Evolutionary conservation across 192 early-diverging fungal genomes (phyloP).

Genomic region (Endogone sp.): DNA sequence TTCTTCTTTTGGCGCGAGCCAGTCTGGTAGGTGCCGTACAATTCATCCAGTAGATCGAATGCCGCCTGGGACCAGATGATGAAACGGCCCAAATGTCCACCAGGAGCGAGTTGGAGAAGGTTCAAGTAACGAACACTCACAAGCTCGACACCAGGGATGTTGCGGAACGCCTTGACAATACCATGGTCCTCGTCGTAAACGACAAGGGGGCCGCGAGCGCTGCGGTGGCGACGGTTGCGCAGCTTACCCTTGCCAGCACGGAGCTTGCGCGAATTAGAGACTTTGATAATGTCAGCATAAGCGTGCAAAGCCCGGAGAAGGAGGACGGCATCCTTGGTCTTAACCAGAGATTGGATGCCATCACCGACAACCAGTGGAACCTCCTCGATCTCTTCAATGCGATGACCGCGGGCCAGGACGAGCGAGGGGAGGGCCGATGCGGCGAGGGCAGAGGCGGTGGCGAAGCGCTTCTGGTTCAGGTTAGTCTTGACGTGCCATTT

Average conservation of each 20-base stretch:
- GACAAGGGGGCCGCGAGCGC: slow-evolving; percentile 95
- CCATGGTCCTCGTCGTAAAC: slow-evolving; percentile 94
- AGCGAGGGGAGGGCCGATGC: slow-evolving; percentile 88
- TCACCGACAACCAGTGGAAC: slow-evolving; percentile 87
- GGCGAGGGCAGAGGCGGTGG: slow-evolving; percentile 93
- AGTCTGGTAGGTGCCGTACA: slow-evolving; percentile 87
- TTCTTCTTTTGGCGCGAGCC: slow-evolving; percentile 85
- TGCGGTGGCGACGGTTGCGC: slow-evolving; percentile 93
- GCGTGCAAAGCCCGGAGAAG: slow-evolving; percentile 91
- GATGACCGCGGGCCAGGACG: slow-evolving; percentile 96
- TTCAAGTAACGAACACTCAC: slow-evolving; percentile 88
- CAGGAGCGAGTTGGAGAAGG: slow-evolving; percentile 97
- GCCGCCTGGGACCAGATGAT: slow-evolving; percentile 97
- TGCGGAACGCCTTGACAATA: slow-evolving; percentile 93
- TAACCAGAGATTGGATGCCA: slow-evolving; percentile 76
- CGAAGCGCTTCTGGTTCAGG: slow-evolving; percentile 98
- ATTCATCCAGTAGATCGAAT: slow-evolving; percentile 86
- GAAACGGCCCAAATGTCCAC: slow-evolving; percentile 98
- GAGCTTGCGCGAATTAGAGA: slow-evolving; percentile 90
- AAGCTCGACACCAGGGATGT: slow-evolving; percentile 97
- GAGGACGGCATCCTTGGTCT: slow-evolving; percentile 92
- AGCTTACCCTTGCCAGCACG: slow-evolving; percentile 97
- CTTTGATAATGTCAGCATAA: slow-evolving; percentile 93
- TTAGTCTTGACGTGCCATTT: slow-evolving; percentile 99
- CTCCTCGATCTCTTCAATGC: slow-evolving; percentile 88